Evolutionary conservation across 176 grass and related monocot genomes (phyloP), one percentile per base, ranked within the genome.

Genomic region (Avena atlantica): DNA sequence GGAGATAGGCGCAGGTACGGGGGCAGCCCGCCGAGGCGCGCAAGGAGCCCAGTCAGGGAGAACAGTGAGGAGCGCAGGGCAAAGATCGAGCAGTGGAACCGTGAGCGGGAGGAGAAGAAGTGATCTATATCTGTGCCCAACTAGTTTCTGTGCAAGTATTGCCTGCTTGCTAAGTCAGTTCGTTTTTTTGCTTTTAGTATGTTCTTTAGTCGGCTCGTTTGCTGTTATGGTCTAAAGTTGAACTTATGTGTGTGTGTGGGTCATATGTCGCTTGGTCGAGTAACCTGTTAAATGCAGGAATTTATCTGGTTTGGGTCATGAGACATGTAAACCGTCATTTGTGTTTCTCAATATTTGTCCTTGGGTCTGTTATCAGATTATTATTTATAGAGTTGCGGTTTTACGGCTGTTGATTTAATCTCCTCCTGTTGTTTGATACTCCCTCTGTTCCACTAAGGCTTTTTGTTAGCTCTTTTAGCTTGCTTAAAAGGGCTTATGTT

Each of bases 61-160:
- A 95, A 70, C 83, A 95, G 93, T 0, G 91, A 95, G 80, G 91
- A 95, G 53, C 85, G 88, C 49, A 89, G 91, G 74, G 90, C 93
- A 6, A 95, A 90, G 86, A 95, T 95, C 44, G 93, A 95, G 47
- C 90, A 95, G 53, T 95, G 90, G 93, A 95, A 95, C 80, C 90
- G 88, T 14, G 90, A 95, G 57, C 72, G 90, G 79, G 93, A 95
- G 78, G 82, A 60, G 68, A 91, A 61, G 59, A 55, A 88, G 77
- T 88, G 82, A 91, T 42, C 3, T 68, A 52, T n/a, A 23, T 42
- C 40, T 20, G 17, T 10, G 20, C 62, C 50, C 45, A 66, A 52
- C 6, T 5, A 4, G 3, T 34, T 58, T 20, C 10, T 24, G 5
- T 19, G 71, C 17, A 50, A 67, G 4, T 36, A 14, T n/a, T 34